A percentile compares a stretch with the other conserved stretches of the same genome.
These are phyloP conservation scores for Dactylorhiza incarnata DNA, from an alignment of 106 monocot species.

Conservation along the genomic window DNA sequence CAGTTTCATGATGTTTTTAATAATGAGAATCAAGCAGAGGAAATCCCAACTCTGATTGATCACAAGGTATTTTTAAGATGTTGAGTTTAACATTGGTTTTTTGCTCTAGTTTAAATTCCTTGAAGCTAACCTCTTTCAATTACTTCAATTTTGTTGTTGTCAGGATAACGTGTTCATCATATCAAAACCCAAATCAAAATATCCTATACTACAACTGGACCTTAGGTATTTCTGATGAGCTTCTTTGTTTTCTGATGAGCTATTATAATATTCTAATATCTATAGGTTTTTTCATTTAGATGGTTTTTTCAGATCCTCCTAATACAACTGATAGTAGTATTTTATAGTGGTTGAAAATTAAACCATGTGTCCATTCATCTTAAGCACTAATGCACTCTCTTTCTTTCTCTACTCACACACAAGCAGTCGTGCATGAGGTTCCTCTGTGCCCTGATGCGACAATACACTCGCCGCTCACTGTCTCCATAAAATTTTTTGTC, in stretches of 20 bases:
- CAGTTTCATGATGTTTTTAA: slow-evolving; percentile 94
- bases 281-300: not conserved
- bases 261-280: not conserved
- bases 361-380: not conserved
- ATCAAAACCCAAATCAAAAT: slow-evolving; percentile 94
- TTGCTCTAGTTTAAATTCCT: not conserved
- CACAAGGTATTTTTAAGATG: slow-evolving; percentile 44
- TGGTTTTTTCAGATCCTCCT: not conserved
- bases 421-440: no score
- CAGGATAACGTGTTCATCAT: slow-evolving; percentile 96
- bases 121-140: not conserved
- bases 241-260: not conserved
- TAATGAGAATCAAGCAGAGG: slow-evolving; percentile 78
- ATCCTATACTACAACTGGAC: slow-evolving; percentile 87
- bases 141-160: not conserved
- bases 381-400: not conserved
- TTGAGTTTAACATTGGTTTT: not conserved
- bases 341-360: not conserved
- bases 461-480: no score
- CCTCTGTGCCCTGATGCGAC: no score
- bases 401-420: no score
- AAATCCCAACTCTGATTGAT: slow-evolving; percentile 85
- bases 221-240: slow-evolving; percentile 41
- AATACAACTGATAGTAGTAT: not conserved
- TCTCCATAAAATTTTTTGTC: no score